Conservation (phyloP, 192 early-diverging fungal species). For the Gamsiella multidivaricata region DNA sequence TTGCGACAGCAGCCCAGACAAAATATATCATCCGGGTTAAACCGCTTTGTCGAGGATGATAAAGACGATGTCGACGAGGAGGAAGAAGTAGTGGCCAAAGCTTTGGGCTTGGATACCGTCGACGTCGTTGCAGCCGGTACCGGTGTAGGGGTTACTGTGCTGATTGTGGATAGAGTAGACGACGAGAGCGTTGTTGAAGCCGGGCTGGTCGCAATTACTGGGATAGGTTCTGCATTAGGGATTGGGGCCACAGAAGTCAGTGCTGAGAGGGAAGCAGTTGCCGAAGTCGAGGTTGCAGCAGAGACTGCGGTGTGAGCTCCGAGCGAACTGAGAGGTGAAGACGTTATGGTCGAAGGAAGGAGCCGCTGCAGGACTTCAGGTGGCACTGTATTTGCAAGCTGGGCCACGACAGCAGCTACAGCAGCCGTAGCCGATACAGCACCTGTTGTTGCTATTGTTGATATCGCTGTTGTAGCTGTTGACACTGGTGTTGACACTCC, state of each 20-base stretch:
- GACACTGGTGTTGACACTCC: neutral
- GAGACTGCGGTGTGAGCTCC: slow-evolving; percentile 1
- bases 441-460: neutral
- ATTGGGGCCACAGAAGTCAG: too few relatives aligned
- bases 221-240: too few relatives aligned
- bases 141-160: neutral
- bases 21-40: slow-evolving; percentile 49
- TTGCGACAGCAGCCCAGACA: slow-evolving; percentile 51
- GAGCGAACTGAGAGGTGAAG: too few relatives aligned
- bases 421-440: neutral
- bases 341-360: too few relatives aligned
- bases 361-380: too few relatives aligned
- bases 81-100: neutral
- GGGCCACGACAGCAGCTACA: neutral
- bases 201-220: too few relatives aligned
- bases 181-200: too few relatives aligned
- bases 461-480: neutral
- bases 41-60: slow-evolving; percentile 32
- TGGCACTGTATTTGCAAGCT: neutral
- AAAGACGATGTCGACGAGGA: slow-evolving; percentile 1
- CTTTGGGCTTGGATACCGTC: neutral
- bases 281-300: slow-evolving; percentile 9
- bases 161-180: neutral
- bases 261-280: neutral
- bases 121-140: neutral